phyloP scores from a whole-genome alignment of 768 basidiomycete species.

The Pleurotus ostreatus region DNA sequence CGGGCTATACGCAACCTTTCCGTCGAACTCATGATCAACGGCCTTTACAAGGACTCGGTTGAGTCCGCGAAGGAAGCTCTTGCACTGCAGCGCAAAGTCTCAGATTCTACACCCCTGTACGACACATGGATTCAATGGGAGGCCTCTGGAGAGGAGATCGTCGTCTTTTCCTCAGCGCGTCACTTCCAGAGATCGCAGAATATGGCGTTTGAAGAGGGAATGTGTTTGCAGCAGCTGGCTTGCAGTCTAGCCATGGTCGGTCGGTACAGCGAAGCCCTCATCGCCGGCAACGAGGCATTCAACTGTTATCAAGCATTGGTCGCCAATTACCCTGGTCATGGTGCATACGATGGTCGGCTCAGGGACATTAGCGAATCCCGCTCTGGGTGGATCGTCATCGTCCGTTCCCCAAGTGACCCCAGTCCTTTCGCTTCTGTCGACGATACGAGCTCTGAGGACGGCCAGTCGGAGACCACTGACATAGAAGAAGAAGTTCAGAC shows the following conservation, averaged over 20 bases:
- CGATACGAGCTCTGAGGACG: not conserved
- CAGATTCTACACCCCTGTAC: not conserved
- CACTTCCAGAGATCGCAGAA: not conserved
- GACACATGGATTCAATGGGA: constrained; percentile 1
- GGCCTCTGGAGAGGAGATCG: constrained; percentile 1
- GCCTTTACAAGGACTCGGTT: not conserved
- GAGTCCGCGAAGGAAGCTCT: constrained; percentile 2
- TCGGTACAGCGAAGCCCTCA: not conserved
- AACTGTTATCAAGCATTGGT: constrained; percentile 3
- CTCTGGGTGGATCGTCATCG: not conserved
- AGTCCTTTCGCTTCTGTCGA: not conserved
- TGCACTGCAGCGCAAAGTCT: not conserved
- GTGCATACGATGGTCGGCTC: not conserved
- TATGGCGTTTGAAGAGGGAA: constrained; percentile 4
- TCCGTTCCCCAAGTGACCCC: not conserved
- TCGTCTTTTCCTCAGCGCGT: constrained; percentile 1
- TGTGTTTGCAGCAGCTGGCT: constrained; percentile 3
- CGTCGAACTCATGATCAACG: not conserved
- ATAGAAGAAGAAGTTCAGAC: no score
- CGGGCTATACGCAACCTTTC: not conserved
- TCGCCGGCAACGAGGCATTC: constrained; percentile 1
- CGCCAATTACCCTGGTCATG: not conserved
- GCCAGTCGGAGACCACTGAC: no score
- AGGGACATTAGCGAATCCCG: not conserved
- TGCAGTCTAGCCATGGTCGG: not conserved